Conservation (phyloP, 495 filamentous ascomycete genomes). For the Penicillium soppii region DNA sequence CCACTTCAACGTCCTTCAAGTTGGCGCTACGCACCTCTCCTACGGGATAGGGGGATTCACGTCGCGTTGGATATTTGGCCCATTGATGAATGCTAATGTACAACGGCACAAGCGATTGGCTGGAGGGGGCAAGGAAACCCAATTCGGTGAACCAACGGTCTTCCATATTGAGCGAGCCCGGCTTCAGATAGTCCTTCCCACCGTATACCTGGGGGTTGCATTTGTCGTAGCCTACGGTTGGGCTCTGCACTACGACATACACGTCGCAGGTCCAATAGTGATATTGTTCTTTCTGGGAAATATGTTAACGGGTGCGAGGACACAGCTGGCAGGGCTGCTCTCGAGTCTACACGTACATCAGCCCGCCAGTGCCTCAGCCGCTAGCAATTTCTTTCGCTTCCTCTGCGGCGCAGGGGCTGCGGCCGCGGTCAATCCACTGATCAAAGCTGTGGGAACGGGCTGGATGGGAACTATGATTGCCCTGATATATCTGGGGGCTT, state of each 20-base stretch:
- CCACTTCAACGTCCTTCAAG: constrained; percentile 31
- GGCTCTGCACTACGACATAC: constrained; percentile 24
- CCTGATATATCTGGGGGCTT: not conserved
- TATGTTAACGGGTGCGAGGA: constrained; percentile 1
- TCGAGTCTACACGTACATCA: not conserved
- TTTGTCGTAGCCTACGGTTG: constrained; percentile 39
- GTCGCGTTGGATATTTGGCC: constrained; percentile 25
- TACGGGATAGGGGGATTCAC: constrained; percentile 33
- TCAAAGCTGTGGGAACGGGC: constrained; percentile 1
- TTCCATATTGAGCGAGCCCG: constrained; percentile 40
- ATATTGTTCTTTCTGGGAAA: constrained; percentile 7
- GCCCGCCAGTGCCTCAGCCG: not conserved
- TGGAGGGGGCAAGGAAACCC: constrained; percentile 18
- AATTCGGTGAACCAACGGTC: not conserved
- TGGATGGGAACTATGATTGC: constrained; percentile 1
- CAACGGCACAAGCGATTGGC: constrained; percentile 17
- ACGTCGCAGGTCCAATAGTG: constrained; percentile 7
- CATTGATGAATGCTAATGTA: constrained; percentile 34
- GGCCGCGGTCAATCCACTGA: not conserved
- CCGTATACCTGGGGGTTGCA: constrained; percentile 24
- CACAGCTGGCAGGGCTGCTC: not conserved
- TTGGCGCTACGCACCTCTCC: constrained; percentile 41
- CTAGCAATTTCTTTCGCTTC: not conserved
- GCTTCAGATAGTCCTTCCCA: constrained; percentile 29
- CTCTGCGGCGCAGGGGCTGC: not conserved